Evolutionary conservation across 2,329 filamentous ascomycete genomes (phyloP), one percentile per base, ranked within the genome.

Genomic region (Arthrinium phaeospermum): DNA sequence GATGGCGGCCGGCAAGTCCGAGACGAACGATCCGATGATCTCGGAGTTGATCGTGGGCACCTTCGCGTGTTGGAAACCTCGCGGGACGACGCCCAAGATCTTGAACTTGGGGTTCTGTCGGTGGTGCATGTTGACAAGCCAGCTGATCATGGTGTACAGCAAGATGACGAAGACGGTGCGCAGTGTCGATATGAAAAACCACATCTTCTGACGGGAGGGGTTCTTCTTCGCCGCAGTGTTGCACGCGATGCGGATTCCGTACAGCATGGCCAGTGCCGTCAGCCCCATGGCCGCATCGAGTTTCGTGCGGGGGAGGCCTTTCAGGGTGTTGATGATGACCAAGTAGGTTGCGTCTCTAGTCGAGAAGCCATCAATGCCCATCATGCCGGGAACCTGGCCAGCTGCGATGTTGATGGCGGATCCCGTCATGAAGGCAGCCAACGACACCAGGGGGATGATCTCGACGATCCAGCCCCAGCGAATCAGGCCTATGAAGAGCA

Each of bases 381-480:
- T 89, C 81, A 98, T 84, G 2, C 89, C 88, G 1, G 94, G 92
- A 6, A 98, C 87, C 82, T 99, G 96, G 46, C 96, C 95, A 34
- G 91, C 89, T 22, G 90, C 91, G 79, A 99, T 98, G 78, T 90
- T 97, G 81, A 99, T 89, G 71, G 96, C 95, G 6, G 96, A 98
- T 2, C 96, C 96, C 0, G 96, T 98, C 93, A 98, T 98, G 85
- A 98, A 98, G 3, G 96, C 95, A 0, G 94, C 95, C 71, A 98
- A 94, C 0, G 95, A 94, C 1, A 94, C 92, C 71, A 98, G 90
- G 1, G 96, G 94, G 77, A 98, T 98, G 78, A 98, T 89, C 76
- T 98, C 95, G 68, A 98, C 95, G 69, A 98, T 91, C 91, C 95
- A 97, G 7, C 96, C 96, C 49, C 92, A 89, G 67, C 95, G 91